phyloP scores from a whole-genome alignment of 169 alveolate genomes.

The Prorocentrum cordatum region DNA sequence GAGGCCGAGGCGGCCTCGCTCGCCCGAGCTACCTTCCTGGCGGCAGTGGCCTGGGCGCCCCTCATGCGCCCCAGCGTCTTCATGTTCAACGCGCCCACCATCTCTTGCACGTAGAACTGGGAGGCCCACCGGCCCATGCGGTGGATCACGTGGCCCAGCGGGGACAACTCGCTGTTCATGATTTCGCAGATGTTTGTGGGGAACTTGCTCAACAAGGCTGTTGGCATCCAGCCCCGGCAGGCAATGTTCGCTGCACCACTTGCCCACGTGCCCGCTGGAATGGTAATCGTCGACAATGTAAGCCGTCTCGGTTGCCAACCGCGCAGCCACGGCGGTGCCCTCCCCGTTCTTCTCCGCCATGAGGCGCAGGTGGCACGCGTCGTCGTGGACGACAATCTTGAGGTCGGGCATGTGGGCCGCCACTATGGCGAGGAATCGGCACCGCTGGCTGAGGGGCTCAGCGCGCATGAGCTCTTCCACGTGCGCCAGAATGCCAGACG shows the following conservation, averaged over 20 bases:
- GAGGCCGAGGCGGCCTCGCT: too few species aligned
- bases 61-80: too few species aligned
- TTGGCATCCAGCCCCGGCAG: neutral
- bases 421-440: neutral
- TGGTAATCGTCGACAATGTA: neutral
- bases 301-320: neutral
- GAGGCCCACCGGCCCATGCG: neutral
- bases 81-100: too few species aligned
- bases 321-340: neutral
- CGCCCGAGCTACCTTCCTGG: too few species aligned
- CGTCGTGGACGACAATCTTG: neutral
- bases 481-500: neutral
- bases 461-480: neutral
- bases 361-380: neutral
- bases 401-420: neutral
- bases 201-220: neutral
- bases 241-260: neutral
- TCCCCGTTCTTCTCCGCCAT: neutral
- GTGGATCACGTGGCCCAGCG: neutral
- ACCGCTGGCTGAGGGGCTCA: neutral
- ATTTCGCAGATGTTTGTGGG: neutral
- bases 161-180: neutral
- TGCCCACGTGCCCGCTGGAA: neutral
- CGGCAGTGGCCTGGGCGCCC: too few species aligned
- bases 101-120: neutral